Evolutionary conservation across 129 eudicot species (phyloP), one percentile per base, ranked within the genome.

Genomic region (Logfia minima): DNA sequence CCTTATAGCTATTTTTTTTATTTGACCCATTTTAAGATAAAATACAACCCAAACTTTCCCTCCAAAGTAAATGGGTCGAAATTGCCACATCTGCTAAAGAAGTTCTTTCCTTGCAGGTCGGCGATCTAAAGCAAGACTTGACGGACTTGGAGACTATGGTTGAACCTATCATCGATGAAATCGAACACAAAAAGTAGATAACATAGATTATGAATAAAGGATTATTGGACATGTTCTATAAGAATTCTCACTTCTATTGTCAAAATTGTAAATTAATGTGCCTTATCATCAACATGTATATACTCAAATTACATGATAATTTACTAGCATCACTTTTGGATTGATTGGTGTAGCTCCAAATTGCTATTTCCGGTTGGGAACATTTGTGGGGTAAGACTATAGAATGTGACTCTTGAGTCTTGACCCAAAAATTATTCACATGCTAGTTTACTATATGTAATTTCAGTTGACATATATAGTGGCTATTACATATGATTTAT

Each of bases 51-150:
- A 53, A 17, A 53, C 2, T 7, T 5, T 1, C 60, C 22, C 6
- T 1, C 60, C 60, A 53, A 5, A 60, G 66, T 60, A 9, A 23
- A 24, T 26, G 34, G 37, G 68, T 62, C 75, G 72, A 19, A 80
- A 17, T n/a, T 34, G 22, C 28, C 63, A 58, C 24, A 18, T 67
- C 16, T 34, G 43, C 70, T 77, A 69, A 52, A 0, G 23, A 4
- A 17, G 14, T 41, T 4, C 66, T 64, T 79, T 71, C 39, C 41
- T 19, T 68, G 78, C 86, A 86, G 95, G 81, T 86, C 68, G 87
- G 78, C 22, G 86, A 82, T 45, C 66, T 85, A 80, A 79, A 89
- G 76, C 83, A 86, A 80, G 91, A 89, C 60, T 26, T 86, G 67
- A 81, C 39, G 55, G 80, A 89, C 39, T 56, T 87, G 76, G 95